A percentile compares a stretch with the other conserved stretches of the same genome.
These are phyloP conservation scores for Sordaria brevicollis DNA, from an alignment of 495 filamentous ascomycete species.

Conservation along the genomic window DNA sequence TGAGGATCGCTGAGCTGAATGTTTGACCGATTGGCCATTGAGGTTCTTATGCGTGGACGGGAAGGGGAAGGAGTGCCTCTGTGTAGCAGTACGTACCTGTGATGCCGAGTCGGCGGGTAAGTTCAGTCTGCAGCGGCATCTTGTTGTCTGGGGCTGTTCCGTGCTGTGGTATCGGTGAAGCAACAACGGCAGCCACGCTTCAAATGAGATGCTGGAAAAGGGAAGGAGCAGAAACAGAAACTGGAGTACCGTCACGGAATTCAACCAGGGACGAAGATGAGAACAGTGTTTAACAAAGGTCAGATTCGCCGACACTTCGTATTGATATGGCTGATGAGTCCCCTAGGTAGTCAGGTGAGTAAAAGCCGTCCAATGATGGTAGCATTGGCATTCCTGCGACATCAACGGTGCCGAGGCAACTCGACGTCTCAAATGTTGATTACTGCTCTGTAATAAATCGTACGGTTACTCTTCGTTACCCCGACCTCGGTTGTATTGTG, in stretches of 20 bases:
- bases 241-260: neutral
- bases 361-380: neutral
- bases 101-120: conserved; percentile 85
- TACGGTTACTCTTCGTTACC: neutral
- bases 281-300: neutral
- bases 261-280: neutral
- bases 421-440: neutral
- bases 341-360: neutral
- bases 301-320: neutral
- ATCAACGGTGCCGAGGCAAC: neutral
- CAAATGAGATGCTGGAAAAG: neutral
- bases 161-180: neutral
- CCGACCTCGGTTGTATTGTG: neutral
- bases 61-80: neutral
- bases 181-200: neutral
- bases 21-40: neutral
- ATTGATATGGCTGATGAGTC: neutral
- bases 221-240: neutral
- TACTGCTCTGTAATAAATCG: neutral
- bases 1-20: neutral
- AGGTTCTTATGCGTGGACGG: neutral
- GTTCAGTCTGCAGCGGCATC: conserved; percentile 89
- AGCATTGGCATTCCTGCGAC: neutral
- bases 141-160: conserved; percentile 1
- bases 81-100: conserved; percentile 40